Evolutionary conservation across 2,329 filamentous ascomycete genomes (phyloP).

Genomic region (Teratosphaeria destructans): DNA sequence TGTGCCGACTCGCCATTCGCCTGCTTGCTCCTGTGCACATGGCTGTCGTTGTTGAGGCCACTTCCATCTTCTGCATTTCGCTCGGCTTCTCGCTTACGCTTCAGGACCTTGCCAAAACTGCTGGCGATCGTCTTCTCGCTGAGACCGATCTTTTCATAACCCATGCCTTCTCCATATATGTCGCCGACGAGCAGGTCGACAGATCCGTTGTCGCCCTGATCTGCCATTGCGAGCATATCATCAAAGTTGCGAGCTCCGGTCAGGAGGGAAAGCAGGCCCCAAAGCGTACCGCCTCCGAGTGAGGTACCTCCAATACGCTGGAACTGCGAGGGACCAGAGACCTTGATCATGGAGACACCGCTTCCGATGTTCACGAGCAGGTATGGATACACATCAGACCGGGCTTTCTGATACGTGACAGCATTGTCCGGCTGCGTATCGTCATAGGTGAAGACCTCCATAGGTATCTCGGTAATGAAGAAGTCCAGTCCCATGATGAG

Average conservation of each 20-base stretch:
- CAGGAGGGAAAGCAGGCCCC: conserved; percentile 83
- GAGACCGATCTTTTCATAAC: conserved; percentile 90
- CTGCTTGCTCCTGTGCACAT: conserved; percentile 26
- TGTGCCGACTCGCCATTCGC: conserved; percentile 3
- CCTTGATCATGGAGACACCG: conserved; percentile 93
- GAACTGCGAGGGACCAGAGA: conserved; percentile 76
- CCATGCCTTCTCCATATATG: conserved; percentile 94
- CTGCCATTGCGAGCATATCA: conserved; percentile 89
- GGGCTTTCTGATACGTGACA: conserved; percentile 75
- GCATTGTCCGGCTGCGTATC: conserved; percentile 58
- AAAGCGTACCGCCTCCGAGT: conserved; percentile 91
- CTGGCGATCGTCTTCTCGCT: conserved; percentile 94
- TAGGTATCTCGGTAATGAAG: conserved; percentile 95
- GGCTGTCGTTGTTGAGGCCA: conserved; percentile 43
- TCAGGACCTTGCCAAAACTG: conserved; percentile 94
- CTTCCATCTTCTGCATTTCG: conserved; percentile 63
- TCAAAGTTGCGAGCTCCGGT: conserved; percentile 95
- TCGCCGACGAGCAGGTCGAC: conserved; percentile 97
- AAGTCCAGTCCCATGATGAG: conserved; percentile 90
- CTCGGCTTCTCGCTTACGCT: conserved; percentile 79
- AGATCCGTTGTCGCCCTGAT: conserved; percentile 78
- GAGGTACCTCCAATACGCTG: conserved; percentile 91
- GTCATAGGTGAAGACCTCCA: conserved; percentile 94
- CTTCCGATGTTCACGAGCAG: conserved; percentile 97
- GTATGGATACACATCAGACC: conserved; percentile 85